Conservation (phyloP, 257 asterid species). For the Mentha longifolia region DNA sequence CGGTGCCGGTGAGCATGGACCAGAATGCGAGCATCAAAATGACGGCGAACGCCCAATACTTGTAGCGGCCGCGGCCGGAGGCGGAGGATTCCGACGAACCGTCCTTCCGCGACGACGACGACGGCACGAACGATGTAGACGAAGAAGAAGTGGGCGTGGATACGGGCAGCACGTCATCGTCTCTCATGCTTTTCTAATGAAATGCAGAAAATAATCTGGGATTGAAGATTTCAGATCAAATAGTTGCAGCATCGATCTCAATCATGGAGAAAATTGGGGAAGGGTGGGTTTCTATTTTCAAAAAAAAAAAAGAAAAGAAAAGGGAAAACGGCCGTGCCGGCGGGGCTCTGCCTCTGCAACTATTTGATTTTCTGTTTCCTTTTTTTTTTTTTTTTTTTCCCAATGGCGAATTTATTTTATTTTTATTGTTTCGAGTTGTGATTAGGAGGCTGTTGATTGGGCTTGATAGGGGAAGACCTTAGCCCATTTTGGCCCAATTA, state of each 20-base stretch:
- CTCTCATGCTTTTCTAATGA: constrained; percentile 49
- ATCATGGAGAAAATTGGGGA: constrained; percentile 2
- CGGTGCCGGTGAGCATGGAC: constrained; percentile 89
- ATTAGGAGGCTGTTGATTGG: neutral
- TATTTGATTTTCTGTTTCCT: neutral
- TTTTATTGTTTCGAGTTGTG: neutral
- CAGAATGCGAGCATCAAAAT: constrained; percentile 79
- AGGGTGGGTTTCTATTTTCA: constrained; percentile 1
- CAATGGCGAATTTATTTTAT: neutral
- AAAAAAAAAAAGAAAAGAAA: neutral
- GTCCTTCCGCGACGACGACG: constrained; percentile 41
- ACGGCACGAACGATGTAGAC: constrained; percentile 28
- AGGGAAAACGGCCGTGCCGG: constrained; percentile 32
- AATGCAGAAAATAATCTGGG: neutral
- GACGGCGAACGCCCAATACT: constrained; percentile 73
- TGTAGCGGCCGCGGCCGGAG: constrained; percentile 74
- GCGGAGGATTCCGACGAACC: constrained; percentile 37
- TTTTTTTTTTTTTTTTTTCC: neutral
- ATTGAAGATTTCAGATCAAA: constrained; percentile 27
- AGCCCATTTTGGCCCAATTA: neutral
- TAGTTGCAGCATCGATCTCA: constrained; percentile 31
- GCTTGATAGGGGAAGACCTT: neutral
- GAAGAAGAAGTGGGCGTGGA: constrained; percentile 70
- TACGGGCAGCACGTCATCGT: constrained; percentile 70
- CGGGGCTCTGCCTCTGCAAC: constrained; percentile 33